Percentiles rank a stretch among this genome's conserved stretches.
phyloP scores from a whole-genome alignment of 176 grass and related monocot genomes.

The Triticum urartu region DNA sequence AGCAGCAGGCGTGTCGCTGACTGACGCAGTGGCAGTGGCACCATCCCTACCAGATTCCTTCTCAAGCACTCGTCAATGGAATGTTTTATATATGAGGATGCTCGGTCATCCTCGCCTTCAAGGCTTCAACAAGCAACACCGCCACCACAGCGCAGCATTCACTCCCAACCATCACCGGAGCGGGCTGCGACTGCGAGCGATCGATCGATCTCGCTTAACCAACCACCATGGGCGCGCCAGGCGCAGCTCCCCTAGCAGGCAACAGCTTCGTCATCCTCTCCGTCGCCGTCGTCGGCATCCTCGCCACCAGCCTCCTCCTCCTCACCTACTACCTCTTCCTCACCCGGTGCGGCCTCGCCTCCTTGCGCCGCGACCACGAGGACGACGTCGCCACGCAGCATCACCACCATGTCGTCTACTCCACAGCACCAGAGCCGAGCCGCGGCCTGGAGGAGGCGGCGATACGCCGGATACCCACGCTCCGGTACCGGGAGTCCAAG shows the following conservation, averaged over 20 bases:
- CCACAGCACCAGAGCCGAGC: not conserved
- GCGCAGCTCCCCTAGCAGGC: not conserved
- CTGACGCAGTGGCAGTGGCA: not conserved
- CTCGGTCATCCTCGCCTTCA: not conserved
- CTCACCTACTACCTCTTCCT: constrained; percentile 77
- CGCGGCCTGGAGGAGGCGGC: constrained; percentile 45
- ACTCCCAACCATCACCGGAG: not conserved
- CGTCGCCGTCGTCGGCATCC: constrained; percentile 64
- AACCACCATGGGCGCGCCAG: not conserved
- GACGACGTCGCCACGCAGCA: not conserved
- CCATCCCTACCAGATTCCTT: constrained; percentile 1
- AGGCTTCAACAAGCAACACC: not conserved
- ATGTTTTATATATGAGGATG: not conserved
- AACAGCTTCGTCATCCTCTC: constrained; percentile 53
- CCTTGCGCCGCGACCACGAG: not conserved
- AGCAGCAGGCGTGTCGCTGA: not conserved
- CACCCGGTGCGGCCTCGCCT: constrained; percentile 49
- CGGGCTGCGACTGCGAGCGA: not conserved
- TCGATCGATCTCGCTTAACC: not conserved
- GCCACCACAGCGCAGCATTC: not conserved
- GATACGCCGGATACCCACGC: constrained; percentile 60
- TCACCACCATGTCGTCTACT: constrained; percentile 13
- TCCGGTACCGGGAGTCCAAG: constrained; percentile 36
- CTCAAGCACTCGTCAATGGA: constrained; percentile 5
- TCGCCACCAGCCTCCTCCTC: constrained; percentile 56